Evolutionary conservation across 768 basidiomycete genomes (phyloP), one percentile per base, ranked within the genome.

Genomic region (Ramaria rubella): DNA sequence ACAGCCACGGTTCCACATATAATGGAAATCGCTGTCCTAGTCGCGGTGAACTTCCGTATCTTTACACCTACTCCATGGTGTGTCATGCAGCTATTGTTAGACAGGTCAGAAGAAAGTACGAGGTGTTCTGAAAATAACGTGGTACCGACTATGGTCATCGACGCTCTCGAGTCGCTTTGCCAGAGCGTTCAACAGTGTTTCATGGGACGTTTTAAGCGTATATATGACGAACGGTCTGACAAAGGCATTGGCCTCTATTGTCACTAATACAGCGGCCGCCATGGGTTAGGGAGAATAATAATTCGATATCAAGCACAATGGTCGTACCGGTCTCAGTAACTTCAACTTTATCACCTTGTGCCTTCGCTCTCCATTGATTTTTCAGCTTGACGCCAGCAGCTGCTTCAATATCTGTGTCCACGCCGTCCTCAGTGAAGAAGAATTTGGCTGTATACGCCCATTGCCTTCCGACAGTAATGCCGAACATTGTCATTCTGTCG

Each of bases 401-500:
- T 17, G 55, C 55, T 12, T 55, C 14, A 19, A 59, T 53, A n/a
- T 59, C 40, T 30, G 12, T 38, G 17, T 21, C 45, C n/a, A 59
- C 26, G 11, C 54, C 58, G 26, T 59, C 44, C n/a, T 59, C 43
- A 11, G 19, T 26, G 17, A 48, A n/a, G 26, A 19, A 34, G 43
- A 38, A 38, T 38, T n/a, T 38, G n/a, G 36, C 36, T 38, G 11
- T n/a, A 38, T 38, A 38, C n/a, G n/a, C n/a, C n/a, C 36, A 55
- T 31, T 31, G 46, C 45, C 33, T 56, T 14, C 33, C 26, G 14
- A 29, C 19, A 8, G 26, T 11, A 26, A 55, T 48, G 27, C 44
- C 19, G 31, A 44, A 15, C n/a, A 55, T 27, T 15, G 24, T 57
- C 5, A 59, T 30, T 21, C 17, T 58, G 48, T 59, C 58, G 11